phyloP scores from a whole-genome alignment of 805 yeast genomes.

The Starmera pachycereana region DNA sequence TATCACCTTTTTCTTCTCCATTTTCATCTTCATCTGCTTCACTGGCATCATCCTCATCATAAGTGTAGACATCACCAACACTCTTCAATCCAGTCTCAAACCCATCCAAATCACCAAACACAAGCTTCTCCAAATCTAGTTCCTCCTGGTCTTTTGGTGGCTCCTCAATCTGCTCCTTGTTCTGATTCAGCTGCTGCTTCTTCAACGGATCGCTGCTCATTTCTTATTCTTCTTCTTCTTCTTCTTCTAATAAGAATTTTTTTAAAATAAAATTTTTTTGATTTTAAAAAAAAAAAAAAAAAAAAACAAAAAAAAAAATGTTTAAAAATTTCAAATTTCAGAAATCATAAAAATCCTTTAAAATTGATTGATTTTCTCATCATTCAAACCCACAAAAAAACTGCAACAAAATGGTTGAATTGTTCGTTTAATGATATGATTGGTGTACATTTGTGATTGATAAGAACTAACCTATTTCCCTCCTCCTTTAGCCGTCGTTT shows the following conservation, averaged over 20 bases:
- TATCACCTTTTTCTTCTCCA: slow-evolving; percentile 20
- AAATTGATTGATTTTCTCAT: too few relatives aligned
- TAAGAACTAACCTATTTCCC: slow-evolving; percentile 4
- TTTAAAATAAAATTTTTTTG: too few relatives aligned
- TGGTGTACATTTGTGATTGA: too few relatives aligned
- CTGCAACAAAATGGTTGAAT: too few relatives aligned
- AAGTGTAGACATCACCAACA: slow-evolving; percentile 42
- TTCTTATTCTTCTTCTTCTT: not conserved
- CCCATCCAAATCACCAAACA: slow-evolving; percentile 81
- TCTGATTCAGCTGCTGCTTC: not conserved
- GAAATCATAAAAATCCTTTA: not conserved
- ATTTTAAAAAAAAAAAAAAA: not conserved
- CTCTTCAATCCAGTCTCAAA: slow-evolving; percentile 55
- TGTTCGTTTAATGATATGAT: too few relatives aligned
- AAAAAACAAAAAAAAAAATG: not conserved
- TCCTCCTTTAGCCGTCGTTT: too few relatives aligned
- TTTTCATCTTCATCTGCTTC: slow-evolving; percentile 20
- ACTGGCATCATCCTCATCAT: slow-evolving; percentile 34
- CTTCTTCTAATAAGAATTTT: not conserved
- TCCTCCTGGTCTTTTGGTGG: slow-evolving; percentile 86
- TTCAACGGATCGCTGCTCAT: not conserved
- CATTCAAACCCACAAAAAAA: too few relatives aligned
- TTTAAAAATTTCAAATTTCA: not conserved
- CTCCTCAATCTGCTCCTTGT: slow-evolving; percentile 8
- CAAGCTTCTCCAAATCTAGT: slow-evolving; percentile 63